phyloP scores from a whole-genome alignment of 306 rosid species.

The Begonia peltatifolia region DNA sequence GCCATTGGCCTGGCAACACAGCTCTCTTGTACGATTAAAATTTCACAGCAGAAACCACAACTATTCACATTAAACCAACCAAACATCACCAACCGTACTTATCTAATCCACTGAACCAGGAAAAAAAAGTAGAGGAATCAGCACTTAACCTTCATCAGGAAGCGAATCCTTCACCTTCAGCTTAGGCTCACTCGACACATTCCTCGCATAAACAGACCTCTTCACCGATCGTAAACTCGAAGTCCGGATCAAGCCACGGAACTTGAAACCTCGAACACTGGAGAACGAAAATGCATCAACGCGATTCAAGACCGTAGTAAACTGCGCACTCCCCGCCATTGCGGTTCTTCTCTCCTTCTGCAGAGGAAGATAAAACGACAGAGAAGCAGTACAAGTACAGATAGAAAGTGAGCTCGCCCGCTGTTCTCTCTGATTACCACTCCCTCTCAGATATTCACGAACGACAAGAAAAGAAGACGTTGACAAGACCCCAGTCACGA shows the following conservation, averaged over 20 bases:
- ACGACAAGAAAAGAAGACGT: not conserved
- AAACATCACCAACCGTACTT: not conserved
- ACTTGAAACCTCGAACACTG: constrained; percentile 19
- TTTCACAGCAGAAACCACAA: not conserved
- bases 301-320: constrained; percentile 23
- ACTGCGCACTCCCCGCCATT: constrained; percentile 55
- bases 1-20: too few relatives aligned
- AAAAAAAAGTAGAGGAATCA: constrained; percentile 2
- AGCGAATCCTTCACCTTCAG: constrained; percentile 32
- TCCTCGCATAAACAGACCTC: constrained; percentile 25
- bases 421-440: not conserved
- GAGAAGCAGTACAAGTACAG: not conserved
- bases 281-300: constrained; percentile 23
- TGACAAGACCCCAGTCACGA: constrained; percentile 2
- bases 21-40: too few relatives aligned
- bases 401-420: not conserved
- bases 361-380: not conserved
- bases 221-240: constrained; percentile 16
- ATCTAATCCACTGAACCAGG: not conserved
- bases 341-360: constrained; percentile 3
- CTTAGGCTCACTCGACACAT: constrained; percentile 35
- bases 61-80: not conserved
- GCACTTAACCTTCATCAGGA: constrained; percentile 31
- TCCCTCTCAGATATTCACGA: not conserved
- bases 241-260: constrained; percentile 21